These are phyloP conservation scores for Jackrogersella minutella DNA, from an alignment of 495 filamentous ascomycete species.

Conservation along the genomic window DNA sequence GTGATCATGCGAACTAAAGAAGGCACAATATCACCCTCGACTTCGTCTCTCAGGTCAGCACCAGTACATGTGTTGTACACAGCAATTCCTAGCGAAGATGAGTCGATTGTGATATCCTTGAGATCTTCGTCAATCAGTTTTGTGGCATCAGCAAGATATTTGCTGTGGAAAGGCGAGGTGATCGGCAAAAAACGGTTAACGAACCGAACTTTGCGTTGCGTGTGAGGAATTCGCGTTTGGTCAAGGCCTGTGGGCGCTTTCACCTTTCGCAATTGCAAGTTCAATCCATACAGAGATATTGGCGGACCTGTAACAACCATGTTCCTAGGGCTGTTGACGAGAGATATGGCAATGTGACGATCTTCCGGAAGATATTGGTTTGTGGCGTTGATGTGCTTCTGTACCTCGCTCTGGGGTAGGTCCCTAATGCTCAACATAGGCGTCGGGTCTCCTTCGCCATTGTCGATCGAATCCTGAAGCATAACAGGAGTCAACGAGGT, in stretches of 20 bases:
- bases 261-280: slow-evolving; percentile 90
- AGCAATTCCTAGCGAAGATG: slow-evolving; percentile 74
- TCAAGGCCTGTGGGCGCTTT: slow-evolving; percentile 97
- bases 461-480: slow-evolving; percentile 92
- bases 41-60: slow-evolving; percentile 72
- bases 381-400: slow-evolving; percentile 93
- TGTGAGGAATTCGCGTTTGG: slow-evolving; percentile 93
- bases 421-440: slow-evolving; percentile 98
- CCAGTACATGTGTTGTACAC: slow-evolving; percentile 90
- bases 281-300: slow-evolving; percentile 93
- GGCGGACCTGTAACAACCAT: slow-evolving; percentile 97
- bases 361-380: slow-evolving; percentile 94
- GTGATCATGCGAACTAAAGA: slow-evolving; percentile 91
- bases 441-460: slow-evolving; percentile 91
- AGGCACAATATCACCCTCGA: slow-evolving; percentile 74
- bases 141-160: slow-evolving; percentile 82
- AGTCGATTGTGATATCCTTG: slow-evolving; percentile 76
- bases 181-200: slow-evolving; percentile 97
- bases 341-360: slow-evolving; percentile 91
- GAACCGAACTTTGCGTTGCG: slow-evolving; percentile 93
- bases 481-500: slow-evolving; percentile 92
- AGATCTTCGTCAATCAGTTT: slow-evolving; percentile 85
- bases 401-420: slow-evolving; percentile 81
- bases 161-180: slow-evolving; percentile 97
- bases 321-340: slow-evolving; percentile 96